These are phyloP conservation scores for Parmelia sp. DNA, from an alignment of 495 filamentous ascomycete genomes.

Conservation along the genomic window DNA sequence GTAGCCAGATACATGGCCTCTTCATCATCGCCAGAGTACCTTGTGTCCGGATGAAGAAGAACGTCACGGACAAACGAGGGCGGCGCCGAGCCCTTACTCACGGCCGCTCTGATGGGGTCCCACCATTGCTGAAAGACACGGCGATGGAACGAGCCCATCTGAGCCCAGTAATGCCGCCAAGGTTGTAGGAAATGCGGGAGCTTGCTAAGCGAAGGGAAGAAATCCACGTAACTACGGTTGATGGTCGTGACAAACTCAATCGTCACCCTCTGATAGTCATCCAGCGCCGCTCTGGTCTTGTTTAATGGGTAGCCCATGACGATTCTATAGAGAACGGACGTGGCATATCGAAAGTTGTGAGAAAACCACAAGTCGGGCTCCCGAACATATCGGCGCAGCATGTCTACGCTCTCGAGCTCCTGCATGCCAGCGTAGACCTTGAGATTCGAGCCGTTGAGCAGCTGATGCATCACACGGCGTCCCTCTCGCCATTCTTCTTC, in stretches of 20 bases:
- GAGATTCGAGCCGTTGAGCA: conserved; percentile 36
- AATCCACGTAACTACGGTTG: conserved; percentile 34
- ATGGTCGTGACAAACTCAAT: conserved; percentile 31
- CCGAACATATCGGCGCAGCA: conserved; percentile 34
- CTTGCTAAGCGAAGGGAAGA: conserved; percentile 34
- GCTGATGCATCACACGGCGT: conserved; percentile 39
- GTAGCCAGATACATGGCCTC: conserved; percentile 43
- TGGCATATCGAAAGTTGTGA: conserved; percentile 40
- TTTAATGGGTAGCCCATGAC: conserved; percentile 28
- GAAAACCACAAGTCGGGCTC: conserved; percentile 35
- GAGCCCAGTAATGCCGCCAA: conserved; percentile 38
- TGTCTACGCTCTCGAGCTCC: conserved; percentile 36
- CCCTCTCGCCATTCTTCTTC: conserved; percentile 30
- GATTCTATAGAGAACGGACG: conserved; percentile 38
- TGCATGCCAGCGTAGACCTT: conserved; percentile 36
- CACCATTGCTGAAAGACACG: conserved; percentile 36
- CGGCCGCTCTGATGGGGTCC: conserved; percentile 28
- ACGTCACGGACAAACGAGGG: conserved; percentile 33
- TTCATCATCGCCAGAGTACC: conserved; percentile 35
- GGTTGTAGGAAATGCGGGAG: conserved; percentile 36
- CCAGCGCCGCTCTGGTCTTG: conserved; percentile 27
- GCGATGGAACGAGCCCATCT: conserved; percentile 28
- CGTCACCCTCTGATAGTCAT: conserved; percentile 31
- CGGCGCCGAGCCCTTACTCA: conserved; percentile 27
- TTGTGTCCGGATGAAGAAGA: conserved; percentile 34